phyloP scores from a whole-genome alignment of 2,329 filamentous ascomycete genomes.

The Penicillium glabrum region DNA sequence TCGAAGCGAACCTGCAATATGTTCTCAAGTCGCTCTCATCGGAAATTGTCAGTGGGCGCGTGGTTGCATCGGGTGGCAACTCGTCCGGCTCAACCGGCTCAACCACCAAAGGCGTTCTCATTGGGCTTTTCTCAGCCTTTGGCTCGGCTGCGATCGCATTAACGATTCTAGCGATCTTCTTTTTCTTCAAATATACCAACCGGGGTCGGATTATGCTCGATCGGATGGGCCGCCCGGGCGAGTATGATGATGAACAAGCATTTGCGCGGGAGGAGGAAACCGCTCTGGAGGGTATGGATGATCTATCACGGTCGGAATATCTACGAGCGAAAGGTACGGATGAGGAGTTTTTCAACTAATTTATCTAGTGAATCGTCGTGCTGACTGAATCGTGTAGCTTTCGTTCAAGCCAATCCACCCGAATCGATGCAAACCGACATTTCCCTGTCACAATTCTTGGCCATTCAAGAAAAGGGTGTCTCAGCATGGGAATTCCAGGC shows the following conservation, averaged over 20 bases:
- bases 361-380: neutral
- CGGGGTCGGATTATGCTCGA: slow-evolving; percentile 90
- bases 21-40: slow-evolving; percentile 27
- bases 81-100: slow-evolving; percentile 55
- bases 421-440: slow-evolving; percentile 97
- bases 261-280: slow-evolving; percentile 93
- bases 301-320: slow-evolving; percentile 86
- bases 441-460: slow-evolving; percentile 93
- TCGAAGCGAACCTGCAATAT: slow-evolving; percentile 41
- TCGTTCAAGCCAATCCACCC: slow-evolving; percentile 88
- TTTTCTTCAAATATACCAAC: slow-evolving; percentile 89
- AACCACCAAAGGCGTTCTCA: slow-evolving; percentile 78
- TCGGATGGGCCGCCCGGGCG: slow-evolving; percentile 86
- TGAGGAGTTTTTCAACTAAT: neutral
- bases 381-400: slow-evolving; percentile 60
- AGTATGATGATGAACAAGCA: slow-evolving; percentile 96
- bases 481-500: slow-evolving; percentile 99
- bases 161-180: slow-evolving; percentile 75
- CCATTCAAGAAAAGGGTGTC: slow-evolving; percentile 99
- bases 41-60: slow-evolving; percentile 20
- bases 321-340: slow-evolving; percentile 83
- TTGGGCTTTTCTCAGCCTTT: slow-evolving; percentile 91
- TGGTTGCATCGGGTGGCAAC: slow-evolving; percentile 38
- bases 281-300: slow-evolving; percentile 93
- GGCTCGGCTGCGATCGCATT: slow-evolving; percentile 85